phyloP scores from a whole-genome alignment of 2,329 filamentous ascomycete species.

The Sporothrix sp. region DNA sequence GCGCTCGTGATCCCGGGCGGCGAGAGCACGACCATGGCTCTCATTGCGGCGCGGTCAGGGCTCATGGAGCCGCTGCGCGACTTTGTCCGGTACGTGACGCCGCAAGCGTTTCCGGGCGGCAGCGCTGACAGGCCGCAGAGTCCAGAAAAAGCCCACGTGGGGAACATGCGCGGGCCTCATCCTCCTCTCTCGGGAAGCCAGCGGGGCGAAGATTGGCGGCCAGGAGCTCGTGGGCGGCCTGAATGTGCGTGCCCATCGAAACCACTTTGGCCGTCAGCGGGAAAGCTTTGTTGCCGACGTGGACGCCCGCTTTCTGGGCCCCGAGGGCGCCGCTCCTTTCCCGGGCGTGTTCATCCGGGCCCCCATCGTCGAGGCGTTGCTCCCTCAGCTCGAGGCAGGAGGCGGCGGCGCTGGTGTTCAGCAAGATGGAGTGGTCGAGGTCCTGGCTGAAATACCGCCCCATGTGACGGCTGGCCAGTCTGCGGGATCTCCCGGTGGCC shows the following conservation, averaged over 20 bases:
- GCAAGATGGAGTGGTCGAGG: constrained; percentile 29
- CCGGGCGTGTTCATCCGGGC: constrained; percentile 87
- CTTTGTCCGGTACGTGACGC: constrained; percentile 69
- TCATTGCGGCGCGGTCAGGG: constrained; percentile 73
- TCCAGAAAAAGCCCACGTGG: constrained; percentile 75
- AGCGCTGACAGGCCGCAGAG: constrained; percentile 33
- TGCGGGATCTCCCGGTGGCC: constrained; percentile 25
- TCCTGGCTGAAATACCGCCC: constrained; percentile 42
- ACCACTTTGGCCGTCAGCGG: constrained; percentile 88
- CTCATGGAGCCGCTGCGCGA: constrained; percentile 75
- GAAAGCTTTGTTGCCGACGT: constrained; percentile 80
- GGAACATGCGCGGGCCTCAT: constrained; percentile 95
- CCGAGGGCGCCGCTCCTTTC: constrained; percentile 42
- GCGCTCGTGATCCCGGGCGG: constrained; percentile 86
- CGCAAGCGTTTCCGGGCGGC: neutral
- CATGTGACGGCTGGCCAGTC: constrained; percentile 19
- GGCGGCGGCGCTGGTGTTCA: constrained; percentile 22
- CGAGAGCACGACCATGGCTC: constrained; percentile 86
- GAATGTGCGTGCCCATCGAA: constrained; percentile 81
- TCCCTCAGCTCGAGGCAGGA: constrained; percentile 41
- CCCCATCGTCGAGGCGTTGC: constrained; percentile 71
- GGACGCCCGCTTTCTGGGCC: constrained; percentile 57
- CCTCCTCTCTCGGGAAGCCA: constrained; percentile 77
- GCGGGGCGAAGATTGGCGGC: constrained; percentile 78
- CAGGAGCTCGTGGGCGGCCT: constrained; percentile 91